Base-by-base conservation (phyloP, 1,284 basidiomycete species). In the Ustilago trichophora region DNA sequence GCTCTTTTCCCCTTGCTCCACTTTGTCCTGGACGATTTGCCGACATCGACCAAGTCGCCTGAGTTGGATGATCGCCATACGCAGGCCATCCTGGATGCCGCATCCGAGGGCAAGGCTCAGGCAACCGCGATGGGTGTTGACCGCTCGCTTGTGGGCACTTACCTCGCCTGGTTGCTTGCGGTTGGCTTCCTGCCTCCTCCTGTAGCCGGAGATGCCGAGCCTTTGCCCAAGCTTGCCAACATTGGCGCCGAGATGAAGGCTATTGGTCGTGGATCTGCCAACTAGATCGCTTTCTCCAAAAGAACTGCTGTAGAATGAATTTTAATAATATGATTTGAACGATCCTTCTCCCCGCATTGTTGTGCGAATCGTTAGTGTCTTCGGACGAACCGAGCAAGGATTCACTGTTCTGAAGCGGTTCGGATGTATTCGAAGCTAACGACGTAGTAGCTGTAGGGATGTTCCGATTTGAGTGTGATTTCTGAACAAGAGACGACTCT, bases 1-100 rank as follows among this genome's bases (percentile, higher is more conserved):
- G 96, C 96, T 3, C 85, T 99, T 35, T 98, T 97, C 87, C 96
- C 96, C 3, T 85, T 99, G 11, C 86, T 98, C 21, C 94, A 98
- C 83, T 98, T 97, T 77, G 96, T 98, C 18, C 85, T 98, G 18
- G 95, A 98, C 81, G 96, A 98, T 82, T 85, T 99, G 34, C 96
- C 96, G 4, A 96, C 94, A 19, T 92, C 90, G 79, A 98, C 95
- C 44, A 97, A 96, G 84, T 89, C 92, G 2, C 91, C 96, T 3
- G 91, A 92, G 76, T 84, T 98, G 37, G 91, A 96, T 80, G 93
- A 98, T 80, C 81, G 85, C 15, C 95, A 96, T 80, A 94, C 93
- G 11, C 83, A 84, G 40, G 84, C 85, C 5, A 82, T 98, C 41
- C 83, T 92, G 24, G 79, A 80, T 26, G 83, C 84, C n/a, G 85